A percentile compares a stretch with the other conserved stretches of the same genome.
These are phyloP conservation scores for Trypanosoma avium DNA, from an alignment of 208 protist genomes.

Conservation along the genomic window DNA sequence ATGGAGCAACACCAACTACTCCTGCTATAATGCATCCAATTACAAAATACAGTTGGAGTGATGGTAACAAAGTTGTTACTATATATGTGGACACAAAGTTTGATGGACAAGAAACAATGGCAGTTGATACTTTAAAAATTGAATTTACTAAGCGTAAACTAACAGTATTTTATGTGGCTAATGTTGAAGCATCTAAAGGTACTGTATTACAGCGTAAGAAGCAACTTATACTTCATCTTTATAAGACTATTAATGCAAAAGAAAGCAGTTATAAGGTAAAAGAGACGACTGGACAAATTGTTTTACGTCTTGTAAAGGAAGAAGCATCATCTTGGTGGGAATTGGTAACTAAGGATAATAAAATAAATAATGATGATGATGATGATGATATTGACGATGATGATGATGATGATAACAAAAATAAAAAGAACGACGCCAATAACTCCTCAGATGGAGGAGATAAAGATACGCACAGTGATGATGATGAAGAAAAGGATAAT, in stretches of 20 bases:
- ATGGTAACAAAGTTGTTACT: slow-evolving; percentile 58
- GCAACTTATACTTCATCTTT: slow-evolving; percentile 38
- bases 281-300: slow-evolving; percentile 45
- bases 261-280: slow-evolving; percentile 59
- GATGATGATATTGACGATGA: slow-evolving; percentile 25
- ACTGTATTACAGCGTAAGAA: slow-evolving; percentile 22
- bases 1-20: slow-evolving; percentile 9
- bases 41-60: slow-evolving; percentile 77
- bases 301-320: slow-evolving; percentile 63
- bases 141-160: slow-evolving; percentile 37
- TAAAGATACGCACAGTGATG: background rate
- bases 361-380: slow-evolving; percentile 7
- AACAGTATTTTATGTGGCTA: slow-evolving; percentile 35
- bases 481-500: no score
- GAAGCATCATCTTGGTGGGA: slow-evolving; percentile 53
- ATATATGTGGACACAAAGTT: slow-evolving; percentile 65
- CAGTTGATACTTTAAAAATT: slow-evolving; percentile 36
- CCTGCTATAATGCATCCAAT: slow-evolving; percentile 15
- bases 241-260: slow-evolving; percentile 51
- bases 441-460: background rate
- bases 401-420: slow-evolving; percentile 19
- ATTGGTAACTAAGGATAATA: slow-evolving; percentile 40
- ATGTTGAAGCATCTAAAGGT: slow-evolving; percentile 21
- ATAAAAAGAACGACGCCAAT: background rate
- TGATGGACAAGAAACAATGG: slow-evolving; percentile 42